A percentile compares a stretch with the other conserved stretches of the same genome.
phyloP scores from a whole-genome alignment of 2,329 filamentous ascomycete species.

The Sclerotinia spermophila region DNA sequence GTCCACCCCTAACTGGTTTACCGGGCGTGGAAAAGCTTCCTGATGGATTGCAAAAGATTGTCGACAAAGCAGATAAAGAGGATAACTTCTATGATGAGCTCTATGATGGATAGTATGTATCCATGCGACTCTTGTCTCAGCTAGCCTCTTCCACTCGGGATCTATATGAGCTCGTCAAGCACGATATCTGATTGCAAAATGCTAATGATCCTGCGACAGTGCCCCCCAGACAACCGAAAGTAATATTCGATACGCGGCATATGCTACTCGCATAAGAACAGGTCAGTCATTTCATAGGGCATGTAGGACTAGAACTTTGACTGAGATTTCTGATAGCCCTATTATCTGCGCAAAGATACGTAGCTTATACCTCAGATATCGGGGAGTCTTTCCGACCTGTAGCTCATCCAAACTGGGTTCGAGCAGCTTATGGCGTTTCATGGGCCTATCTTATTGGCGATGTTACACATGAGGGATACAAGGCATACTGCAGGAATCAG shows the following conservation, averaged over 20 bases:
- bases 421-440: constrained; percentile 80
- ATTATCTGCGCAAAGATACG: constrained; percentile 86
- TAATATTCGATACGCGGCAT: constrained; percentile 86
- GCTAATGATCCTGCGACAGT: constrained; percentile 41
- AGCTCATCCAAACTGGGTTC: constrained; percentile 78
- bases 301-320: background rate
- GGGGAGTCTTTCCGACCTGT: constrained; percentile 94
- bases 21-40: constrained; percentile 46
- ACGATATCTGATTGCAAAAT: background rate
- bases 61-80: constrained; percentile 57
- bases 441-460: constrained; percentile 93
- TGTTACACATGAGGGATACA: constrained; percentile 90
- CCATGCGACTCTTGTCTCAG: too few species aligned
- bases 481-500: constrained; percentile 87
- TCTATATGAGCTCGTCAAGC: background rate
- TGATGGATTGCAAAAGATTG: constrained; percentile 51
- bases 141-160: background rate
- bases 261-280: constrained; percentile 79
- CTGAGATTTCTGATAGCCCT: constrained; percentile 52
- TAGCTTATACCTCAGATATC: constrained; percentile 95
- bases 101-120: constrained; percentile 71
- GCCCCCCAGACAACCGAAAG: constrained; percentile 78
- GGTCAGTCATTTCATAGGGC: background rate
- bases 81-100: constrained; percentile 75
- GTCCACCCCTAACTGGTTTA: constrained; percentile 29